Percentiles rank a stretch among this genome's conserved stretches.
Evolutionary conservation across 1,139 yeast species (phyloP).

Genomic region (Lodderomyces orthopsilosis): DNA sequence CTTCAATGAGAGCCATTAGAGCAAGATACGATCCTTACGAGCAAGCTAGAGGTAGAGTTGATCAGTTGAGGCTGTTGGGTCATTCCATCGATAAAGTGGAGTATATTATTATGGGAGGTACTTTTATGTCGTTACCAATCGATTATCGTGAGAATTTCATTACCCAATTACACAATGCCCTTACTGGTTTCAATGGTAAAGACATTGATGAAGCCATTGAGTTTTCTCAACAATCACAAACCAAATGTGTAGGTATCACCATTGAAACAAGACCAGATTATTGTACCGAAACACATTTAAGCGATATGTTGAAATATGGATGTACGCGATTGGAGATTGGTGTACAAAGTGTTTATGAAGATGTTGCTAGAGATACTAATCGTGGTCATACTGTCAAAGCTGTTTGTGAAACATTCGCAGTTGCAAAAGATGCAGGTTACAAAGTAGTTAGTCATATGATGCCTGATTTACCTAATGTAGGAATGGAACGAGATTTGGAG

Average conservation of each 20-base stretch:
- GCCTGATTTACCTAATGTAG: constrained; percentile 99
- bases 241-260: constrained; percentile 98
- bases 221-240: constrained; percentile 89
- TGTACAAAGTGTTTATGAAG: constrained; percentile 96
- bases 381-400: constrained; percentile 97
- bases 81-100: constrained; percentile 97
- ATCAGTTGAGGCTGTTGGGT: constrained; percentile 90
- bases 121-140: constrained; percentile 91
- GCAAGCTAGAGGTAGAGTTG: constrained; percentile 97
- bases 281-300: constrained; percentile 92
- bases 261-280: constrained; percentile 98
- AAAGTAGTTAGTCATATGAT: constrained; percentile 98
- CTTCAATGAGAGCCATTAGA: constrained; percentile 97
- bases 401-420: constrained; percentile 92
- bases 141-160: constrained; percentile 89
- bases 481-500: constrained; percentile 96
- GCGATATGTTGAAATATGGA: constrained; percentile 94
- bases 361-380: constrained; percentile 96
- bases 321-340: constrained; percentile 97
- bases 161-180: constrained; percentile 87
- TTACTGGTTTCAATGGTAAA: constrained; percentile 88
- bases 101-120: constrained; percentile 98
- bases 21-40: constrained; percentile 98
- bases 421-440: constrained; percentile 97
- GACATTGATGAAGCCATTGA: constrained; percentile 87